phyloP scores from a whole-genome alignment of 768 basidiomycete genomes.

The Ramaria sp. region DNA sequence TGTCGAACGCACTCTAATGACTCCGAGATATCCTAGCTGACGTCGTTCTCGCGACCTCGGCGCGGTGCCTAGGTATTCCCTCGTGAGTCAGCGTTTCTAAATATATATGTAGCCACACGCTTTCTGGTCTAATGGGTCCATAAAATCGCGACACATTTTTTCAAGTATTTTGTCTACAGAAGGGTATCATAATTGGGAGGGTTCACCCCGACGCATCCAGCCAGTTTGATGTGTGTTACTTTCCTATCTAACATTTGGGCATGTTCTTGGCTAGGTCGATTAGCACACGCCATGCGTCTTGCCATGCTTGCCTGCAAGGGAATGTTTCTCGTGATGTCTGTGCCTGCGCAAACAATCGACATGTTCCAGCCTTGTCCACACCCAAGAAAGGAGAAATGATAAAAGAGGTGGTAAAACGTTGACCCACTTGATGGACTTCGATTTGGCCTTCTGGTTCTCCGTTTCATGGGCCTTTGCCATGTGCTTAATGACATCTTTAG shows the following conservation, averaged over 20 bases:
- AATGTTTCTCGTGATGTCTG: constrained; percentile 19
- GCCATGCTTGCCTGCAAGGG: constrained; percentile 22
- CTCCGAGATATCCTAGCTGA: too few species aligned
- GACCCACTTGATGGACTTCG: constrained; percentile 7
- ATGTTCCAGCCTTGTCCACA: constrained; percentile 3
- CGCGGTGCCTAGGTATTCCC: too few species aligned
- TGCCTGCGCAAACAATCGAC: constrained; percentile 9
- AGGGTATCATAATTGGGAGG: too few species aligned
- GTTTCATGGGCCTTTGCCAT: constrained; percentile 7
- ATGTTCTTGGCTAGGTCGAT: neutral
- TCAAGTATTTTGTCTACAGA: too few species aligned
- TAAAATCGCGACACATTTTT: too few species aligned
- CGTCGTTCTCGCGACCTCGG: too few species aligned
- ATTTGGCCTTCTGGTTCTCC: neutral
- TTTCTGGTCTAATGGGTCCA: too few species aligned
- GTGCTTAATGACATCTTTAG: constrained; percentile 16
- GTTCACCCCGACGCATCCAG: too few species aligned
- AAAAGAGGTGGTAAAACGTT: constrained; percentile 4
- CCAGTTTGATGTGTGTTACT: neutral
- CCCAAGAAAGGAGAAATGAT: constrained; percentile 6
- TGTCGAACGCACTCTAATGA: too few species aligned
- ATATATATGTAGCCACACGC: too few species aligned
- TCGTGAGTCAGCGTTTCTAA: too few species aligned
- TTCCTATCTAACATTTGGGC: neutral
- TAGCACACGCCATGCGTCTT: constrained; percentile 22